Conservation (phyloP, 768 basidiomycete genomes). For the Nidula microcarpa region DNA sequence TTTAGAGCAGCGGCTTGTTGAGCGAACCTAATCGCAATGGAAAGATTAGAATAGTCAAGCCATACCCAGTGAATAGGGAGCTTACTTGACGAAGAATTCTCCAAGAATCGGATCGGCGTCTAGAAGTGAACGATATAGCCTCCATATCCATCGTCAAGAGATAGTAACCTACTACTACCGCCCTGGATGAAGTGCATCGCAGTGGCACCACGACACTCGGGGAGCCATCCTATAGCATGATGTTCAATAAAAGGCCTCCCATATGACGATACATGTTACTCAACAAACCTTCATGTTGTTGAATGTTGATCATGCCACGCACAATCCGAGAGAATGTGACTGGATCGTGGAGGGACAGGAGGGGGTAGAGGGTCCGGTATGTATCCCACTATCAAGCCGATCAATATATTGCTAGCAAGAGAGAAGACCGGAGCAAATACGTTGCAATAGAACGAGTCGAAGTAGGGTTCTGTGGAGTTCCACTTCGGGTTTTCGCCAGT, state of each 20-base stretch:
- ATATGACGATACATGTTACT: not conserved
- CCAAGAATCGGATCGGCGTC: slow-evolving; percentile 63
- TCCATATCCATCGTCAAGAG: not conserved
- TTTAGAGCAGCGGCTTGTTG: slow-evolving; percentile 42
- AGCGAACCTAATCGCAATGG: slow-evolving; percentile 34
- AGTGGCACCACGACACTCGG: slow-evolving; percentile 60
- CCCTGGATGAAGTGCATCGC: slow-evolving; percentile 53
- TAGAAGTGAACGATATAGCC: slow-evolving; percentile 11
- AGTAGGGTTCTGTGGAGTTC: slow-evolving; percentile 64
- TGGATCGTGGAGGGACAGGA: slow-evolving; percentile 65
- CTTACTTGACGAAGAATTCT: slow-evolving; percentile 64
- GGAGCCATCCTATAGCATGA: slow-evolving; percentile 50
- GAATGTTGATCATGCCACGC: slow-evolving; percentile 64
- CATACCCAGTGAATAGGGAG: not conserved
- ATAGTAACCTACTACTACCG: slow-evolving; percentile 48
- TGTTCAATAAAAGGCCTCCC: not conserved
- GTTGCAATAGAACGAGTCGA: slow-evolving; percentile 67
- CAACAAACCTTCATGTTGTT: slow-evolving; percentile 53
- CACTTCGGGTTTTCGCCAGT: slow-evolving; percentile 63
- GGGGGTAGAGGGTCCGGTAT: slow-evolving; percentile 56
- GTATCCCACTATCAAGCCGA: slow-evolving; percentile 52
- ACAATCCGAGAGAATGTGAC: slow-evolving; percentile 56
- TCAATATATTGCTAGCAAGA: not conserved
- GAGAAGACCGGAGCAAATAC: slow-evolving; percentile 25
- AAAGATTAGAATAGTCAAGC: not conserved